Conservation (phyloP, 805 yeast genomes). For the Myxozyma vanderwaltii region DNA sequence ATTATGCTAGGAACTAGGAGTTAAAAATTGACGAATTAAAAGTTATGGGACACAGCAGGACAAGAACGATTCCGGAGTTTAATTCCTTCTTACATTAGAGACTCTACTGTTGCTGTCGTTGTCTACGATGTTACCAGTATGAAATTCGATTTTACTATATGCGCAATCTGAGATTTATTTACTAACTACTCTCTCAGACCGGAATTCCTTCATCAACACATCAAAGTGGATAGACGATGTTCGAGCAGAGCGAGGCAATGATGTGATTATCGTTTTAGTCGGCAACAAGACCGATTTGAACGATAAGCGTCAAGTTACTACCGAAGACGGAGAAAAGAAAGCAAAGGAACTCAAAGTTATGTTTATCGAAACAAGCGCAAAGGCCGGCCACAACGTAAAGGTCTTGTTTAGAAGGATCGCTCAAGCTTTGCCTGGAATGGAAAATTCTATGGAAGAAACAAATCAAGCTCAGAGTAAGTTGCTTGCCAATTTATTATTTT, state of each 20-base stretch:
- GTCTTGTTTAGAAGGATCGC: constrained; percentile 87
- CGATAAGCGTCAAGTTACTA: constrained; percentile 80
- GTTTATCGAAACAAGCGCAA: constrained; percentile 91
- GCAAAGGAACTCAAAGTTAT: constrained; percentile 74
- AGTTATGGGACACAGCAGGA: constrained; percentile 84
- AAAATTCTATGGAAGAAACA: constrained; percentile 36
- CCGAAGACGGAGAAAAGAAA: constrained; percentile 85
- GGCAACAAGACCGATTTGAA: constrained; percentile 89
- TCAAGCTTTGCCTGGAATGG: constrained; percentile 83
- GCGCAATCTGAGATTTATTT: background rate
- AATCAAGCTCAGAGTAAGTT: constrained; percentile 29
- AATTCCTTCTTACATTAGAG: constrained; percentile 94
- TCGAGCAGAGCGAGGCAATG: constrained; percentile 84
- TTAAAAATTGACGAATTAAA: background rate
- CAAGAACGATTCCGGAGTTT: constrained; percentile 94
- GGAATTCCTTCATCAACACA: constrained; percentile 77
- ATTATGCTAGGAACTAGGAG: background rate
- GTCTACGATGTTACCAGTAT: constrained; percentile 91
- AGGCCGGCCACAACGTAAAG: constrained; percentile 92
- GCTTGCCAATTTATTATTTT: background rate
- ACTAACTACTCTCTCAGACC: constrained; percentile 35
- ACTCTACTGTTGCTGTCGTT: constrained; percentile 94
- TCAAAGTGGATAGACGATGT: constrained; percentile 95
- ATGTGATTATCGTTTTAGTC: constrained; percentile 85
- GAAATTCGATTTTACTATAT: constrained; percentile 9